These are phyloP conservation scores for Chalaropsis thielavioides DNA, from an alignment of 2,329 filamentous ascomycete species.

Conservation along the genomic window DNA sequence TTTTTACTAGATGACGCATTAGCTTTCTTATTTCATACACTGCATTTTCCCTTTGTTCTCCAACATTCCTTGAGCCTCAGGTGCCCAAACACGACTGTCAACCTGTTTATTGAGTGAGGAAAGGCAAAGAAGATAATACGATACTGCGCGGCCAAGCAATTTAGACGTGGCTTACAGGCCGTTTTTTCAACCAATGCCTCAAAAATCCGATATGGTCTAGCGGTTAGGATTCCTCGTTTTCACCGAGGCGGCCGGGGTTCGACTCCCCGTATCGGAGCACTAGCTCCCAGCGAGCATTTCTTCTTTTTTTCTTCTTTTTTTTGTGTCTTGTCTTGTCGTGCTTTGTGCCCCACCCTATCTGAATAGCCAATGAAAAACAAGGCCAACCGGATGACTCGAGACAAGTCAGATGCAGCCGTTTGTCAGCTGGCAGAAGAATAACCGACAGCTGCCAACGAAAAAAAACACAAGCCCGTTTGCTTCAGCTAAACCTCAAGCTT, in stretches of 20 bases:
- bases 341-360: too few relatives aligned
- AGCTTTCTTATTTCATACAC: neutral
- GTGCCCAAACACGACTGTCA: neutral
- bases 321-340: neutral
- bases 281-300: neutral
- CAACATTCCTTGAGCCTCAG: neutral
- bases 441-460: neutral
- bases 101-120: too few relatives aligned
- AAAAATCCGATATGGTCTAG: constrained; percentile 16
- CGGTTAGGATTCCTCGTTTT: constrained; percentile 18
- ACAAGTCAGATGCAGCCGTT: neutral
- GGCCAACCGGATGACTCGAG: neutral
- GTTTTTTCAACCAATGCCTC: neutral
- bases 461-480: too few relatives aligned
- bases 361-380: neutral
- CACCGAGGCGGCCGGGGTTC: constrained; percentile 17
- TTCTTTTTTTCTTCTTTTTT: neutral
- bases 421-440: neutral
- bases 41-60: neutral
- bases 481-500: too few relatives aligned
- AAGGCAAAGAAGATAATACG: too few relatives aligned
- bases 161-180: too few relatives aligned
- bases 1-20: neutral
- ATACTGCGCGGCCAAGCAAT: too few relatives aligned
- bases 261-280: constrained; percentile 17